Conservation (phyloP, 331 rosid genomes). For the Prunus yedoensis region DNA sequence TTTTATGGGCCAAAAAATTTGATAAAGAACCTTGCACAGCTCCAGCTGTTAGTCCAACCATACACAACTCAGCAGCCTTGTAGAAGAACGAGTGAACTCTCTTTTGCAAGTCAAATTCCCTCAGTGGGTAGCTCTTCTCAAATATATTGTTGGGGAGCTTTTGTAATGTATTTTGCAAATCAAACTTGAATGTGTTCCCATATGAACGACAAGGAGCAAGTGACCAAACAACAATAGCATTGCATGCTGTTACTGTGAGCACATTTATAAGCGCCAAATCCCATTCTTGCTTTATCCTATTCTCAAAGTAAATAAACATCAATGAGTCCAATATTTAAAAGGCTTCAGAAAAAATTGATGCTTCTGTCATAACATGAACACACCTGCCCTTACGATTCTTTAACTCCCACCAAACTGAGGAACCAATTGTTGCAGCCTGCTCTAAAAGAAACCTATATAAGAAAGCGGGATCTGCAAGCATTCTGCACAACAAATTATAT, state of each 20-base stretch:
- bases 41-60: constrained; percentile 83
- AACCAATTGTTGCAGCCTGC: constrained; percentile 71
- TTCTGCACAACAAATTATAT: constrained; percentile 45
- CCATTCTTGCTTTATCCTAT: constrained; percentile 90
- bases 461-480: constrained; percentile 94
- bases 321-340: constrained; percentile 17
- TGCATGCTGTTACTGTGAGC: constrained; percentile 87
- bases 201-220: constrained; percentile 96
- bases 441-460: constrained; percentile 71
- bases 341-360: constrained; percentile 11
- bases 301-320: constrained; percentile 19
- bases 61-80: constrained; percentile 93
- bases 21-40: constrained; percentile 82
- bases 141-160: constrained; percentile 94
- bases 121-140: constrained; percentile 82
- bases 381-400: constrained; percentile 78
- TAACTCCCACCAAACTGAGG: constrained; percentile 80
- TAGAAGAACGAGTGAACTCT: constrained; percentile 75
- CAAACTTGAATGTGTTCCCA: constrained; percentile 83
- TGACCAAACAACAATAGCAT: constrained; percentile 91
- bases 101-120: constrained; percentile 86
- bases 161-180: constrained; percentile 89
- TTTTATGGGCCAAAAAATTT: constrained; percentile 61
- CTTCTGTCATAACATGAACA: constrained; percentile 13
- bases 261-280: constrained; percentile 88